Evolutionary conservation across 768 basidiomycete species (phyloP), one percentile per base, ranked within the genome.

Genomic region (Erythrobasidium yunnanense): DNA sequence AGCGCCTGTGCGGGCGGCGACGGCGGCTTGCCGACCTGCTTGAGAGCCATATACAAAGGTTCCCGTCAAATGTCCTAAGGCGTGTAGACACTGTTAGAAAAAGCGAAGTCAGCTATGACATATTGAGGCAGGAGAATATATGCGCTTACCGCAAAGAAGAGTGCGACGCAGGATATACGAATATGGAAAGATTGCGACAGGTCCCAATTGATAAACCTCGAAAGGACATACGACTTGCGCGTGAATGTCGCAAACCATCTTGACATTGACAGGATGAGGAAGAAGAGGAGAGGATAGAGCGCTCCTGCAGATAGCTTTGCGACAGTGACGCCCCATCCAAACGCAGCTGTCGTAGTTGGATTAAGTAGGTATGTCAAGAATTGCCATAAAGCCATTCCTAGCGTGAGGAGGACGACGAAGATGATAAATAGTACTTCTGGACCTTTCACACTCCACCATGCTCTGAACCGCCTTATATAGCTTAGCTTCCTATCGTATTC

Each of bases 131-230:
- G n/a, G 38, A 42, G 38, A 42, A 11, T 11, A n/a, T 11, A 11
- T 42, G 38, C 11, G n/a, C 25, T 49, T 6, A 51, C 17, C 18
- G 60, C 29, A n/a, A 63, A 51, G 6, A 63, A 25, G 23, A 51
- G 23, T 3, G 60, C 60, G 30, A 47, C 27, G 25, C 45, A 50
- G 17, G 60, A 49, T 30, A 63, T 63, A 23, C 42, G 20, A 22
- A 63, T 63, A 34, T 63, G 60, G 30, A 63, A 63, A 23, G 60
- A 63, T 25, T 63, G 60, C 5, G 47, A 50, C 4, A 50, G 49
- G 25, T 63, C 60, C 60, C 60, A 63, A 27, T 63, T 63, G 60
- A 63, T 51, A 38, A 63, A 63, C 25, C 60, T 46, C n/a, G 47
- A 50, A 38, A 63, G 47, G 25, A 51, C 18, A 49, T 51, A 51